Base-by-base conservation (phyloP, 1,284 basidiomycete genomes). In the Fomitopsis schrenkii region DNA sequence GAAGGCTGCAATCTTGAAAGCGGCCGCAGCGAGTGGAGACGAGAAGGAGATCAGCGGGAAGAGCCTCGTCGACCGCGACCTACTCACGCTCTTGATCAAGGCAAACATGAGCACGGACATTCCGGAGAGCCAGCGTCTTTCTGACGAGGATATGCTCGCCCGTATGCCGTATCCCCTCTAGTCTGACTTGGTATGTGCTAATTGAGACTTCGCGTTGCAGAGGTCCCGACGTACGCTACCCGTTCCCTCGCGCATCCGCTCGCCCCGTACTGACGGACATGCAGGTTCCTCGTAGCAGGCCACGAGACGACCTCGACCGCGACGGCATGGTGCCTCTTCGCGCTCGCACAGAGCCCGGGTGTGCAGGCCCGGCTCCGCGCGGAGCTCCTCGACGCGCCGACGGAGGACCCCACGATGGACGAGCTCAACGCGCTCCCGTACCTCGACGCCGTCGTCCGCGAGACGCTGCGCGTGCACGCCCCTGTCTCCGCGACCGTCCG, bases 361-460 rank as follows among this genome's bases (percentile, higher is more conserved):
- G 75, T 85, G 0, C 93, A 95, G 71, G 72, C 68, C 12, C 86
- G 84, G 64, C 81, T 97, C 0, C 84, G 92, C 1, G 77, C 83
- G 2, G 94, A 97, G 70, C 76, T 93, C 0, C 67, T 78, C 8
- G 69, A 74, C 0, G 68, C 86, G 5, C 42, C 62, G 8, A 71
- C 69, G 3, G 72, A 74, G 14, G 66, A 56, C 0, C 75, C 75
- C 1, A 79, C 80, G 0, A 85, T 87, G 83, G 87, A 88, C 22
- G 79, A 87, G 58, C 76, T 89, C 22, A 80, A 82, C 60, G 72
- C 77, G 0, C 74, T 89, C 10, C 80, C 81, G 1, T 88, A 88
- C 66, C 83, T 89, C 12, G 87, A 89, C 63, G 75, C 76, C n/a
- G 86, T 93, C 15, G 78, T 91, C 4, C 82, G 87, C 35, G 93